Evolutionary conservation across 371 early-diverging fungal genomes (phyloP), one percentile per base, ranked within the genome.

Genomic region (Mortierella sp.): DNA sequence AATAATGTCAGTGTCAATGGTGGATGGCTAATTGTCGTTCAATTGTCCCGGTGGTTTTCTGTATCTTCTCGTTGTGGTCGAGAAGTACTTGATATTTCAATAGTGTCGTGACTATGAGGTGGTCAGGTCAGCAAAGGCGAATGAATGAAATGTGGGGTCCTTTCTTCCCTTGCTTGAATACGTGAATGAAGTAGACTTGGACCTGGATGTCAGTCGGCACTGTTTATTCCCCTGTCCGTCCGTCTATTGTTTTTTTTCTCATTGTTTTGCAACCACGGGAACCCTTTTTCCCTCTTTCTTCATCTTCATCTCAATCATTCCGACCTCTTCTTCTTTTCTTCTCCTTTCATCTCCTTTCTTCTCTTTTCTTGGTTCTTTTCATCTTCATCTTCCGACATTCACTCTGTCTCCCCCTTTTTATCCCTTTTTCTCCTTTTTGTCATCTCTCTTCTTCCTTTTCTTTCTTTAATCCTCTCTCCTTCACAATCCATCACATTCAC

Each of bases 351-450:
- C 66, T 24, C 64, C 19, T 53, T 16, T 41, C 47, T 45, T 58
- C 37, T 47, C 14, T 55, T 6, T 43, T 22, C 52, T 48, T 50
- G 39, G 4, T 34, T 39, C 11, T 50, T 64, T 41, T 55, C 45
- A 44, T 64, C 48, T 64, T 71, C 47, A 64, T 71, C 45, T 43
- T 45, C 64, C 63, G 44, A 31, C 24, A 61, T 52, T 22, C 9
- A 26, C 41, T 19, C 22, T 41, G 11, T 8, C 22, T 48, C 1
- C 29, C 41, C 29, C 53, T 43, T 45, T 41, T 34, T 70, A 14
- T 53, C 47, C 34, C n/a, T n/a, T 13, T 55, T 65, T 43, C 24
- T 65, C 22, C 19, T 10, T 39, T 37, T 22, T 45, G 19, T 47
- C 22, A 24, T 58, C 52, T 37, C 19, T 39, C 19, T 16, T 9